Conservation (phyloP, 2,329 filamentous ascomycete genomes). For the Phialophora verrucosa region DNA sequence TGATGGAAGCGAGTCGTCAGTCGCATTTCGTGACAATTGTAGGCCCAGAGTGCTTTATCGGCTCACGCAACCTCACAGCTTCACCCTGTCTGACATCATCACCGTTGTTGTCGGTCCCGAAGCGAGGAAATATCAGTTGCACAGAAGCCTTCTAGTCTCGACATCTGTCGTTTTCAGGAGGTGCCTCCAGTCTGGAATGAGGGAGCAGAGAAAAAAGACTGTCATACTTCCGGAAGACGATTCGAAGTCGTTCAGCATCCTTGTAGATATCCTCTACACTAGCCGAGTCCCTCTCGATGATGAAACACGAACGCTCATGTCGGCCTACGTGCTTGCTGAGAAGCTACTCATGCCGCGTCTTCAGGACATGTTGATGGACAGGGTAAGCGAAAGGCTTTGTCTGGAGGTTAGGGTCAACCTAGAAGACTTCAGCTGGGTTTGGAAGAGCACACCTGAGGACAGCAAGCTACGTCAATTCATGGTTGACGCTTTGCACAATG, state of each 20-base stretch:
- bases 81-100: conserved; percentile 14
- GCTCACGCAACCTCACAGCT: conserved; percentile 2
- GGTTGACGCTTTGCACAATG: neutral
- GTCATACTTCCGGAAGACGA: conserved; percentile 25
- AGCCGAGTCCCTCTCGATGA: neutral
- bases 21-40: neutral
- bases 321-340: neutral
- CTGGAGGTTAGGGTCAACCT: neutral
- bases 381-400: neutral
- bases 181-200: conserved; percentile 22
- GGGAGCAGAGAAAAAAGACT: conserved; percentile 10
- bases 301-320: neutral
- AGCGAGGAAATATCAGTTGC: conserved; percentile 8
- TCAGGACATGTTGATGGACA: neutral
- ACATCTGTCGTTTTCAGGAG: conserved; percentile 18
- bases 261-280: neutral
- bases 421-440: neutral
- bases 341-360: neutral
- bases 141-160: conserved; percentile 16
- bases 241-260: neutral
- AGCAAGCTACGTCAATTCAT: conserved; percentile 1
- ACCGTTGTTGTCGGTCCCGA: conserved; percentile 24
- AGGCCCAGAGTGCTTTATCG: neutral
- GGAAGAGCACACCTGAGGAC: neutral
- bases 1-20: neutral